These are phyloP conservation scores for Podochytrium sp. DNA, from an alignment of 192 early-diverging fungal genomes.

Conservation along the genomic window DNA sequence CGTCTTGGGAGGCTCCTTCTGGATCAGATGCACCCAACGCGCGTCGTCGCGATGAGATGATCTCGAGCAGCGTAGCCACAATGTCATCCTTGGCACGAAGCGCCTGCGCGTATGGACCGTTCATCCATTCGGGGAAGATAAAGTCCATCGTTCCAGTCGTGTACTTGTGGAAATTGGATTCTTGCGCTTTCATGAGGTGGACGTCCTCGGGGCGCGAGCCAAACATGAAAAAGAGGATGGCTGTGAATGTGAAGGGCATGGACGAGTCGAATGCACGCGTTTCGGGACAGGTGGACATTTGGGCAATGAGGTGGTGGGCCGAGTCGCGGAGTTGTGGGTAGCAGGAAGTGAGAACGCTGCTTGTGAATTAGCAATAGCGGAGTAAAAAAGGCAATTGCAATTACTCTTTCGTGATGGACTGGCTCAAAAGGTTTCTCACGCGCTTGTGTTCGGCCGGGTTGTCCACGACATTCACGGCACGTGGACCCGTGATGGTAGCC, in stretches of 20 bases:
- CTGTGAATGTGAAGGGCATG: conserved; percentile 15
- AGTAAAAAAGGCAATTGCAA: neutral
- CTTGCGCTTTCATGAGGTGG: no score
- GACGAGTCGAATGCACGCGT: neutral
- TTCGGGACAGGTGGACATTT: neutral
- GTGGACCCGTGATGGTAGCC: no score
- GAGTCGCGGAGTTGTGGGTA: neutral
- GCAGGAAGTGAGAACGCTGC: neutral
- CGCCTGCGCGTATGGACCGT: no score
- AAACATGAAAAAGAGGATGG: no score
- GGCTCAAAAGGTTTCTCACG: no score
- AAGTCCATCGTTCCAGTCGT: no score
- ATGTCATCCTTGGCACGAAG: neutral
- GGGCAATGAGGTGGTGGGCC: neutral
- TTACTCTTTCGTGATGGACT: conserved; percentile 1
- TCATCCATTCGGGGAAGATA: no score
- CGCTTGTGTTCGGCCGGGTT: no score
- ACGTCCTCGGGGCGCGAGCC: no score
- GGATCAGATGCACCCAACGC: neutral
- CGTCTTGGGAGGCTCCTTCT: neutral
- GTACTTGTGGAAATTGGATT: neutral
- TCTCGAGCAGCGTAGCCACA: neutral
- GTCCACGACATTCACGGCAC: no score
- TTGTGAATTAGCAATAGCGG: neutral
- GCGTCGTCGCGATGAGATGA: neutral